A percentile compares a stretch with the other conserved stretches of the same genome.
These are phyloP conservation scores for Casuarina equisetifolia DNA, from an alignment of 306 rosid genomes.

Conservation along the genomic window DNA sequence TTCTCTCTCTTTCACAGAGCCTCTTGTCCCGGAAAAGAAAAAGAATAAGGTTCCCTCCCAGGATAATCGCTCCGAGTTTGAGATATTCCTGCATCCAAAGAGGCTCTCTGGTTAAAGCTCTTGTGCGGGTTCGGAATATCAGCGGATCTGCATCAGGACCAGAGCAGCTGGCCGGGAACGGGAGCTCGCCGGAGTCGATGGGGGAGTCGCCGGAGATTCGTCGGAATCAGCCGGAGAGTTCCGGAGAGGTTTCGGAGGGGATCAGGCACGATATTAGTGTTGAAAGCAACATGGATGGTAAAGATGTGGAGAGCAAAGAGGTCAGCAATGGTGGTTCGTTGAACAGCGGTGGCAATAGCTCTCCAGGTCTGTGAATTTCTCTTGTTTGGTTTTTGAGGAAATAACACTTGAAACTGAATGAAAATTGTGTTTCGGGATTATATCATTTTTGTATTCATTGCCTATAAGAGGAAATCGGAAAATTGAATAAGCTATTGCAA, in stretches of 20 bases:
- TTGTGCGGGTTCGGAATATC: background rate
- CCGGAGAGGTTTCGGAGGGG: conserved; percentile 40
- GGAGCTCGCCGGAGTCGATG: conserved; percentile 46
- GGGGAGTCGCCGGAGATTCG: conserved; percentile 44
- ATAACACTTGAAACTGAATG: background rate
- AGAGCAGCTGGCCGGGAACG: conserved; percentile 11
- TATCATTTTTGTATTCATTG: background rate
- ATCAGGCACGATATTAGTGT: conserved; percentile 24
- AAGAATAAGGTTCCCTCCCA: conserved; percentile 8
- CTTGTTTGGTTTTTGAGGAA: conserved; percentile 19
- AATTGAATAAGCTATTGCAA: background rate
- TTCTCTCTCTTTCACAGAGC: background rate
- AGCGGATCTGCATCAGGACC: conserved; percentile 47
- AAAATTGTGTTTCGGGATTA: background rate
- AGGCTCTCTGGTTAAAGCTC: background rate
- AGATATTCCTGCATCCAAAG: background rate
- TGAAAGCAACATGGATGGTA: conserved; percentile 32
- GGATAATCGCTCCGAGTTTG: background rate
- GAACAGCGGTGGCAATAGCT: conserved; percentile 32
- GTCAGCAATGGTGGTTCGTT: conserved; percentile 29
- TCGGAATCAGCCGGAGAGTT: conserved; percentile 37
- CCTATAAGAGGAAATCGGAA: background rate
- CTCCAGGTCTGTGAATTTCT: conserved; percentile 45
- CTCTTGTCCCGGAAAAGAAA: background rate
- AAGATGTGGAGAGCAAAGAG: conserved; percentile 30